A percentile compares a stretch with the other conserved stretches of the same genome.
These are phyloP conservation scores for Globisporangium spinosum DNA, from an alignment of 352 stramenopile species.

Conservation along the genomic window DNA sequence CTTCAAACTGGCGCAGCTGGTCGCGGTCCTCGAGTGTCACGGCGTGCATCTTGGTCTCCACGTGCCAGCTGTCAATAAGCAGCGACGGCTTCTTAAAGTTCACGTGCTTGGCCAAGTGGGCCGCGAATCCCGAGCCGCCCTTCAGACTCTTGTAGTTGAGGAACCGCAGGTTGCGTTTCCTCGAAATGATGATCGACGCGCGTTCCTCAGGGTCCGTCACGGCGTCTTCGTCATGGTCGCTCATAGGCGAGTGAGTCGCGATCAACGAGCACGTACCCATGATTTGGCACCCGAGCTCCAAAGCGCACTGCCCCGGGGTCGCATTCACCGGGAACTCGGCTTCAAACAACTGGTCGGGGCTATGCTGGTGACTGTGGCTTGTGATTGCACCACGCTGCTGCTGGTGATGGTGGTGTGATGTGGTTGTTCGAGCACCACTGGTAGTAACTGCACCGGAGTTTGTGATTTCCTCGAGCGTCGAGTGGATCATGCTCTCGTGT, in stretches of 20 bases:
- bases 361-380: conserved; percentile 8
- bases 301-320: conserved; percentile 59
- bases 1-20: conserved; percentile 35
- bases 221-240: conserved; percentile 9
- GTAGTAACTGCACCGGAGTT: background rate
- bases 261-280: conserved; percentile 57
- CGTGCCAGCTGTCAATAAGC: conserved; percentile 68
- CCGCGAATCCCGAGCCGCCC: conserved; percentile 57
- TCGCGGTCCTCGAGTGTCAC: conserved; percentile 39
- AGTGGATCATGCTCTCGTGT: conserved; percentile 65
- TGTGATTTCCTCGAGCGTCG: conserved; percentile 56
- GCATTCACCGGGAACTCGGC: conserved; percentile 70
- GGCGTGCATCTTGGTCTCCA: conserved; percentile 60
- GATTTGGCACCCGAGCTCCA: conserved; percentile 64
- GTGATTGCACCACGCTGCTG: background rate
- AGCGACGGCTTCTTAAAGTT: conserved; percentile 53
- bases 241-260: conserved; percentile 31
- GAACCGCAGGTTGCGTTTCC: conserved; percentile 39
- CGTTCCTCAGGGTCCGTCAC: conserved; percentile 17
- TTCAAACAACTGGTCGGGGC: conserved; percentile 45
- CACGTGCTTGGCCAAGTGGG: conserved; percentile 66
- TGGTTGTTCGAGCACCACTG: background rate
- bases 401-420: background rate
- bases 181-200: conserved; percentile 9
- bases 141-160: conserved; percentile 64